Base-by-base conservation (phyloP, 495 filamentous ascomycete species). In the Lasiosphaeriaceae sp. region DNA sequence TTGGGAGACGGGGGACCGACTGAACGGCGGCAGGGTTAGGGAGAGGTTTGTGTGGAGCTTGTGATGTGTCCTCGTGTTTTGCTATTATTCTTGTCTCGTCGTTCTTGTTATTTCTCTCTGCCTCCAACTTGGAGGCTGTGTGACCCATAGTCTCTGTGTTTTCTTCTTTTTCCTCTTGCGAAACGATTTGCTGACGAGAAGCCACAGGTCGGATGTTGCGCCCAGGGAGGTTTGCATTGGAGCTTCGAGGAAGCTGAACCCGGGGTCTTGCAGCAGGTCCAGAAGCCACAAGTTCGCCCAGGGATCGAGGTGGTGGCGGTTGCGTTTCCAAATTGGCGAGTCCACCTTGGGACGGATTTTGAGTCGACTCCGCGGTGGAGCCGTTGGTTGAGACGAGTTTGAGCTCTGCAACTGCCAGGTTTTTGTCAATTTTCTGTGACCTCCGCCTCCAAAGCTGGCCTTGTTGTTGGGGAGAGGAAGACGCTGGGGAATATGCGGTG, bases 361-460 rank as follows among this genome's bases (percentile, higher is more conserved):
- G 59, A 1, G 51, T 16, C 14, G 52, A 55, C 22, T 24, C 52
- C 7, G 21, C 74, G 22, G 76, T 80, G 19, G 76, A 78, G 20
- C 76, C 76, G 62, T 78, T 67, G 26, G 74, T 77, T 43, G 50
- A 57, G 31, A 67, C 65, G 26, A 80, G 59, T 54, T 72, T 77
- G 52, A 80, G 75, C 39, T 74, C 72, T 1, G 74, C 64, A 14
- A 78, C 66, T 19, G 70, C 68, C 22, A 76, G 48, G 53, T 59
- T 72, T 35, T 66, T 66, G 39, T 80, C 75, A 45, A 61, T 65
- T 60, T 67, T 77, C 11, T 71, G 58, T 21, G 77, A 78, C 56
- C 74, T 67, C n/a, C 77, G 68, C 35, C 71, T 68, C 76, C 76
- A 77, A 44, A 80, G 71, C 48, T 77, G 66, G 14, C 62, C 69